These are phyloP conservation scores for Tolypocladium cylindrosporum DNA, from an alignment of 2,329 filamentous ascomycete species.

Conservation along the genomic window DNA sequence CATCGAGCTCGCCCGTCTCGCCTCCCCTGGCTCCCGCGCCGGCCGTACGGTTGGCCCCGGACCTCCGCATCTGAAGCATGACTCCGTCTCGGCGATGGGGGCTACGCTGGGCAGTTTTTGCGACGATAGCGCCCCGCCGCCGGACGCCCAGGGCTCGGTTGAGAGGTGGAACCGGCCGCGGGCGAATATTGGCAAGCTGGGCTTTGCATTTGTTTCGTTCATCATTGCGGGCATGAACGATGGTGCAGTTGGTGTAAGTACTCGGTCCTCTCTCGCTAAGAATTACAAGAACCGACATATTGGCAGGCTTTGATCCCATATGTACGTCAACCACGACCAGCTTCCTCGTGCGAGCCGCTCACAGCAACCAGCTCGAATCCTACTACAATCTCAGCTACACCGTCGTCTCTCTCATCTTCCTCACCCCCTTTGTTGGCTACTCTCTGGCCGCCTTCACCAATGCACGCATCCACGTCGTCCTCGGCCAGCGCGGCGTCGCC, in stretches of 20 bases:
- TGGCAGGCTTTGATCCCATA: constrained; percentile 23
- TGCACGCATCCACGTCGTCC: constrained; percentile 45
- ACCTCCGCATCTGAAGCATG: neutral
- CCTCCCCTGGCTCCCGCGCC: neutral
- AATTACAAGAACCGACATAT: neutral
- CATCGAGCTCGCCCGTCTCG: neutral
- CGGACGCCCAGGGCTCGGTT: constrained; percentile 11
- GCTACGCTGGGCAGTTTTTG: neutral
- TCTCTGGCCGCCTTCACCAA: constrained; percentile 50
- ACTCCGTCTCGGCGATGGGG: neutral
- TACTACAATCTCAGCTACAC: constrained; percentile 52
- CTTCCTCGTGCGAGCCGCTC: neutral
- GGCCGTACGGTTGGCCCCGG: neutral
- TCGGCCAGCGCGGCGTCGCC: constrained; percentile 58
- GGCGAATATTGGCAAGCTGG: constrained; percentile 20
- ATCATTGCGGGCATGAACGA: constrained; percentile 54
- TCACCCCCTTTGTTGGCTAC: constrained; percentile 56
- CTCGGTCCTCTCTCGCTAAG: neutral
- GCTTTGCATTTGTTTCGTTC: constrained; percentile 45
- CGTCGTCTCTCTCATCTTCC: constrained; percentile 51
- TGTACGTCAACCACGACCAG: constrained; percentile 12
- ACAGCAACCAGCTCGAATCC: constrained; percentile 38
- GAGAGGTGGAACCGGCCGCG: constrained; percentile 27
- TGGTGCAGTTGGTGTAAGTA: constrained; percentile 45
- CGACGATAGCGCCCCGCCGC: neutral